Conservation (phyloP, 305 asterid genomes). For the Coffea humblotiana region DNA sequence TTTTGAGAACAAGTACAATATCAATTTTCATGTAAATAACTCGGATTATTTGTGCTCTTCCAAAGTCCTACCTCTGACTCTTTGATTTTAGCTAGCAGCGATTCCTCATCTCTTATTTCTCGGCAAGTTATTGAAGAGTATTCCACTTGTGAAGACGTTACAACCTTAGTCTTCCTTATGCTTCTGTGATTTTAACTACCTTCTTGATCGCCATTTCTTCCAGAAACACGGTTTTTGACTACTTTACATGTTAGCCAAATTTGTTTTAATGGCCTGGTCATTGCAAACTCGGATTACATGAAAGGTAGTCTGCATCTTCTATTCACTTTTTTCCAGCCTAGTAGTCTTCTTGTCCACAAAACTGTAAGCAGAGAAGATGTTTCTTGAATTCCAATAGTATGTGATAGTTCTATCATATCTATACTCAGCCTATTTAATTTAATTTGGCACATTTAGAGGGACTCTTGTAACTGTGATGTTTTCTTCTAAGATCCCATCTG, state of each 20-base stretch:
- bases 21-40: too few relatives aligned
- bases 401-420: not conserved
- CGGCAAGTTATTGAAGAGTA: not conserved
- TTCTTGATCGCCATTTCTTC: not conserved
- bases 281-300: not conserved
- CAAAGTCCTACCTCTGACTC: slow-evolving; percentile 8
- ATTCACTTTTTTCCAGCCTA: not conserved
- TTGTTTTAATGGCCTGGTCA: not conserved
- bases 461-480: not conserved
- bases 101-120: not conserved
- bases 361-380: not conserved
- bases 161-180: not conserved
- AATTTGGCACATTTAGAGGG: not conserved
- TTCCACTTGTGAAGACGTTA: not conserved
- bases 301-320: not conserved
- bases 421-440: not conserved
- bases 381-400: slow-evolving; percentile 10
- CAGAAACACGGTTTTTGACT: not conserved
- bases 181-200: not conserved
- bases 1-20: too few relatives aligned
- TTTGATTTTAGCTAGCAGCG: not conserved
- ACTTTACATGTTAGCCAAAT: not conserved
- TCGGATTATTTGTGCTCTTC: not conserved
- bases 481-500: not conserved
- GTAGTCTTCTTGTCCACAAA: not conserved